phyloP scores from a whole-genome alignment of 1,139 yeast genomes.

The Blastobotrys persicus region DNA sequence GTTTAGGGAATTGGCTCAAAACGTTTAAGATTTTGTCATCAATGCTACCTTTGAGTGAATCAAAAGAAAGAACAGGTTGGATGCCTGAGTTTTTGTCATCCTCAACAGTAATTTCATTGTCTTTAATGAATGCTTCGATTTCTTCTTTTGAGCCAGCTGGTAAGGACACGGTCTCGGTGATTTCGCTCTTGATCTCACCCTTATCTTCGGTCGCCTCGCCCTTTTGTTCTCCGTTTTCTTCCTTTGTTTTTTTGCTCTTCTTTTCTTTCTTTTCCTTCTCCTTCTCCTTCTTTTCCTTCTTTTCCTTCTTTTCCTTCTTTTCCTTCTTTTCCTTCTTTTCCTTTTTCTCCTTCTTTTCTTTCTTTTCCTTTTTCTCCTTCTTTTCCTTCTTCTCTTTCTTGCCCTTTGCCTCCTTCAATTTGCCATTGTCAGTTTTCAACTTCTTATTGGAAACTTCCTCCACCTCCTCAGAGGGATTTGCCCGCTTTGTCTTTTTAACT shows the following conservation, averaged over 20 bases:
- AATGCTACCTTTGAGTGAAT: slow-evolving; percentile 49
- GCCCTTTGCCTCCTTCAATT: slow-evolving; percentile 41
- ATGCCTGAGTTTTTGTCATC: slow-evolving; percentile 53
- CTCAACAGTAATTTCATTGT: slow-evolving; percentile 78
- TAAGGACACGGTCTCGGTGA: slow-evolving; percentile 28
- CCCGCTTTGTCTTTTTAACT: slow-evolving; percentile 21
- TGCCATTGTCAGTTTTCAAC: slow-evolving; percentile 28
- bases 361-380: slow-evolving; percentile 49
- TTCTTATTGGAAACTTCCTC: slow-evolving; percentile 28
- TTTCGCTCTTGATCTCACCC: slow-evolving; percentile 36
- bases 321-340: slow-evolving; percentile 42
- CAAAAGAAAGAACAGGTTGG: slow-evolving; percentile 71
- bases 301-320: slow-evolving; percentile 47
- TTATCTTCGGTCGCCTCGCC: too few relatives aligned
- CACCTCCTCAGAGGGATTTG: slow-evolving; percentile 26
- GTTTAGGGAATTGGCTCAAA: slow-evolving; percentile 74
- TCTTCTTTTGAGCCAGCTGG: slow-evolving; percentile 44
- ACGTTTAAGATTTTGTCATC: slow-evolving; percentile 54
- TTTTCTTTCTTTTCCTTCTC: slow-evolving; percentile 44
- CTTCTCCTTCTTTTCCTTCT: slow-evolving; percentile 43
- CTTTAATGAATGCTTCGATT: slow-evolving; percentile 58
- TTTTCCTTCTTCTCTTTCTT: slow-evolving; percentile 40
- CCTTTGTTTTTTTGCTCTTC: slow-evolving; percentile 22
- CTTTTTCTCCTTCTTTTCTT: slow-evolving; percentile 44
- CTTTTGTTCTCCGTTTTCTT: background rate